phyloP scores from a whole-genome alignment of 2,329 filamentous ascomycete genomes.

The Cadophora gregata region DNA sequence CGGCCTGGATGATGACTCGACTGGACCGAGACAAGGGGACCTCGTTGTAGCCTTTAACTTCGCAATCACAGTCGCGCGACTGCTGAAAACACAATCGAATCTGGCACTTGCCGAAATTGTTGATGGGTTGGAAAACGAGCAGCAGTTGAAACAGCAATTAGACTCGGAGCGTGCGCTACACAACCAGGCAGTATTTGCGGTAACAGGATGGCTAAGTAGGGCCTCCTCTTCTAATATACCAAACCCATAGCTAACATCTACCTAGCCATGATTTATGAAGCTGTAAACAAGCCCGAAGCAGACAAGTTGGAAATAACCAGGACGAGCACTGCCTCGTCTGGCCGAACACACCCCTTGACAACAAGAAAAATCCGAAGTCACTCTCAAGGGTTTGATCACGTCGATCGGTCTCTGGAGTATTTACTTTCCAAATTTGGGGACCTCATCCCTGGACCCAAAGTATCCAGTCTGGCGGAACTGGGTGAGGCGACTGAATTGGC shows the following conservation, averaged over 20 bases:
- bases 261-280: slow-evolving; percentile 18
- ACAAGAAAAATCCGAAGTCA: not conserved
- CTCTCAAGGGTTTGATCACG: not conserved
- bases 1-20: slow-evolving; percentile 18
- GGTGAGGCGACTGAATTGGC: not conserved
- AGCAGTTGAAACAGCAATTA: slow-evolving; percentile 15
- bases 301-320: slow-evolving; percentile 23
- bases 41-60: slow-evolving; percentile 21
- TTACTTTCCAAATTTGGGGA: slow-evolving; percentile 19
- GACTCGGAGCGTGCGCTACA: slow-evolving; percentile 22
- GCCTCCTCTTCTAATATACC: not conserved
- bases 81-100: slow-evolving; percentile 10
- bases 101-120: slow-evolving; percentile 19
- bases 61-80: slow-evolving; percentile 9
- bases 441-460: slow-evolving; percentile 8
- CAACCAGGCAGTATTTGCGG: slow-evolving; percentile 26
- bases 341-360: not conserved
- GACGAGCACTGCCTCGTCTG: slow-evolving; percentile 17
- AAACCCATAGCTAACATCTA: not conserved
- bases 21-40: slow-evolving; percentile 7
- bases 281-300: slow-evolving; percentile 10
- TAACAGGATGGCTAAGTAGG: slow-evolving; percentile 25
- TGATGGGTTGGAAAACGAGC: slow-evolving; percentile 20
- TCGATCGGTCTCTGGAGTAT: not conserved
- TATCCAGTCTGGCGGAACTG: slow-evolving; percentile 13